phyloP scores from a whole-genome alignment of 1,284 basidiomycete genomes.

The Cryptococcus sp. region DNA sequence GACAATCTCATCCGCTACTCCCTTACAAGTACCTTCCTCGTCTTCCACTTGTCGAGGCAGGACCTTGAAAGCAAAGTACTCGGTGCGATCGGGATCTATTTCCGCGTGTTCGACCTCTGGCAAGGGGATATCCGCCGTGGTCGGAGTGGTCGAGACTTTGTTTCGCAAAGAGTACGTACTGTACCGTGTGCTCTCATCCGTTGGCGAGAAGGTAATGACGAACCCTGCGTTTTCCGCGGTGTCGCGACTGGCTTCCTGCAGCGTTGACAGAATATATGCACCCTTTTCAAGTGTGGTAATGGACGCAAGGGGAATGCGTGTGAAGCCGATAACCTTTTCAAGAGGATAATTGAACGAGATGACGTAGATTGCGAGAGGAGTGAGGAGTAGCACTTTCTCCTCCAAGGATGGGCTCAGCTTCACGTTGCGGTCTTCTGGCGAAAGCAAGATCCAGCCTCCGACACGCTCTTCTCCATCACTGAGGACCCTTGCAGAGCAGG shows the following conservation, averaged over 20 bases:
- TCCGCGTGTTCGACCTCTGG: constrained; percentile 23
- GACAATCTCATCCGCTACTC: constrained; percentile 74
- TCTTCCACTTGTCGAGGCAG: constrained; percentile 60
- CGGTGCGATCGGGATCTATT: constrained; percentile 26
- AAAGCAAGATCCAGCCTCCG: constrained; percentile 88
- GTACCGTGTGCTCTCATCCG: constrained; percentile 67
- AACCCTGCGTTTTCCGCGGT: constrained; percentile 80
- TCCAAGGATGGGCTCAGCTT: constrained; percentile 77
- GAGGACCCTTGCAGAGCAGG: constrained; percentile 76
- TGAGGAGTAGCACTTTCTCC: constrained; percentile 78
- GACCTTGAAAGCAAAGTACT: constrained; percentile 57
- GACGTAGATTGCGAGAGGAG: constrained; percentile 66
- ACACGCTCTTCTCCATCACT: constrained; percentile 76
- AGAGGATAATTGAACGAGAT: constrained; percentile 85
- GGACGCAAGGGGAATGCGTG: constrained; percentile 80
- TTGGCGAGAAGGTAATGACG: constrained; percentile 69
- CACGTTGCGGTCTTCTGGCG: constrained; percentile 73
- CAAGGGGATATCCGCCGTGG: constrained; percentile 2
- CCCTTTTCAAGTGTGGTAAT: constrained; percentile 83
- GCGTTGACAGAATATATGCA: constrained; percentile 83
- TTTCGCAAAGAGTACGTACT: constrained; percentile 84
- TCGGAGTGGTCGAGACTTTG: constrained; percentile 26
- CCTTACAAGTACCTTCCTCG: constrained; percentile 69
- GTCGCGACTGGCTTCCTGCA: constrained; percentile 86
- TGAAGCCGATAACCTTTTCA: constrained; percentile 86